Percentiles rank a stretch among this genome's conserved stretches.
These are phyloP conservation scores for Pleurotus platypus DNA, from an alignment of 768 basidiomycete genomes.

Conservation along the genomic window DNA sequence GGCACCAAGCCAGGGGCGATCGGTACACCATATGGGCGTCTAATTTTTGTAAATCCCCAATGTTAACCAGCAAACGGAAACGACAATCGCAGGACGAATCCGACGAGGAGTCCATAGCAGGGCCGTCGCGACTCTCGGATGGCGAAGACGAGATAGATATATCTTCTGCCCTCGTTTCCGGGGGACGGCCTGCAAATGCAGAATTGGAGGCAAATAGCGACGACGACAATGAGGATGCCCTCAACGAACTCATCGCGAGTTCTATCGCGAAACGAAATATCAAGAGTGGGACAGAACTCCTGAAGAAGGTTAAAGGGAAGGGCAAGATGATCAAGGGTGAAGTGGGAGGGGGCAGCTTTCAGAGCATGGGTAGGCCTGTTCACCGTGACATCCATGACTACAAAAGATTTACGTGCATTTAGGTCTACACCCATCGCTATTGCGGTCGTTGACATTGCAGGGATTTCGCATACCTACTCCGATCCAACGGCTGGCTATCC, in stretches of 20 bases:
- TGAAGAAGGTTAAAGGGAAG: conserved; percentile 77
- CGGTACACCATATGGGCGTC: too few species aligned
- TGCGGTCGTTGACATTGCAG: conserved; percentile 84
- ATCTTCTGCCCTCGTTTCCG: conserved; percentile 54
- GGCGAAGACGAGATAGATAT: conserved; percentile 54
- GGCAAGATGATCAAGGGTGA: conserved; percentile 68
- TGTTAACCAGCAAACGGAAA: conserved; percentile 8
- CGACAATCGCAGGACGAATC: conserved; percentile 3
- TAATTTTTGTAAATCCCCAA: neutral
- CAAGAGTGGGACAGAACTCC: conserved; percentile 68
- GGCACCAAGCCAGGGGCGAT: too few species aligned
- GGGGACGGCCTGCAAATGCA: conserved; percentile 26
- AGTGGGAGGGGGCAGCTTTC: conserved; percentile 91
- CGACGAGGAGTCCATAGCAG: conserved; percentile 10
- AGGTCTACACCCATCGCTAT: conserved; percentile 82
- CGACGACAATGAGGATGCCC: conserved; percentile 53
- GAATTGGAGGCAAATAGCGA: conserved; percentile 14
- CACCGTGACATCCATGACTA: neutral
- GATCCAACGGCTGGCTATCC: conserved; percentile 89
- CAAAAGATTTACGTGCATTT: conserved; percentile 4
- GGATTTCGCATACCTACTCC: conserved; percentile 95
- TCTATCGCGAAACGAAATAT: conserved; percentile 71
- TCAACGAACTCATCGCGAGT: conserved; percentile 61
- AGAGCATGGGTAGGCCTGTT: conserved; percentile 79
- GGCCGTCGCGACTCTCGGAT: conserved; percentile 11